These are phyloP conservation scores for Russula olivacea DNA, from an alignment of 768 basidiomycete genomes.

Conservation along the genomic window DNA sequence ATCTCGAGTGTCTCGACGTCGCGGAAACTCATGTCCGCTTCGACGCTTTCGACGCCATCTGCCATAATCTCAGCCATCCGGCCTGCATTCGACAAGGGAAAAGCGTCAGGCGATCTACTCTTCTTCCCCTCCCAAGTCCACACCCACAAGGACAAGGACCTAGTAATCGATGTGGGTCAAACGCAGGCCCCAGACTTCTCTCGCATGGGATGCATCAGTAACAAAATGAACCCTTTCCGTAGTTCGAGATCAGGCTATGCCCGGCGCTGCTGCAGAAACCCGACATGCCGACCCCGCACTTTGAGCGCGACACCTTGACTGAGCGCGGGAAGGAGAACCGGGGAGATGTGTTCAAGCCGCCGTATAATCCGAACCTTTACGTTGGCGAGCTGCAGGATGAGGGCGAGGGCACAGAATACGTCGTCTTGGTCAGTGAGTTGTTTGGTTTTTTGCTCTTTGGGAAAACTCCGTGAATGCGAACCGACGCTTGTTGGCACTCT, in stretches of 20 bases:
- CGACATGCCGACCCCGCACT: slow-evolving; percentile 41
- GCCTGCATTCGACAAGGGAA: slow-evolving; percentile 51
- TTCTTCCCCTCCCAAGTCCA: slow-evolving; percentile 73
- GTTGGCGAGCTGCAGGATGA: slow-evolving; percentile 70
- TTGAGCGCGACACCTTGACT: slow-evolving; percentile 28
- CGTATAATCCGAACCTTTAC: slow-evolving; percentile 70
- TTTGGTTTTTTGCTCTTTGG: not conserved
- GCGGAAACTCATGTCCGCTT: slow-evolving; percentile 7
- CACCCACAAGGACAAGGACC: slow-evolving; percentile 54
- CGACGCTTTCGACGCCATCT: slow-evolving; percentile 9
- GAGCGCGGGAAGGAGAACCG: slow-evolving; percentile 31
- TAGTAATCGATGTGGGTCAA: slow-evolving; percentile 54
- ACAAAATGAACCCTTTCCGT: not conserved
- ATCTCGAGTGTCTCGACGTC: slow-evolving; percentile 2
- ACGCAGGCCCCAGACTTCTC: not conserved
- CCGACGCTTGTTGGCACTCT: no score
- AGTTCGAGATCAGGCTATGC: slow-evolving; percentile 87
- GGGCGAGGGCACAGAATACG: slow-evolving; percentile 52
- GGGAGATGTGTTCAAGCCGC: slow-evolving; percentile 77
- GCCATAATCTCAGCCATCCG: slow-evolving; percentile 49
- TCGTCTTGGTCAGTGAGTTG: slow-evolving; percentile 52
- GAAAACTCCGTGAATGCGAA: not conserved
- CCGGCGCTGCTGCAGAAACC: slow-evolving; percentile 82
- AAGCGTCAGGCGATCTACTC: slow-evolving; percentile 57
- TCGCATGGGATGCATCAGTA: not conserved